Conservation (phyloP, 2,329 filamentous ascomycete species). For the Colletotrichum tofieldiae region DNA sequence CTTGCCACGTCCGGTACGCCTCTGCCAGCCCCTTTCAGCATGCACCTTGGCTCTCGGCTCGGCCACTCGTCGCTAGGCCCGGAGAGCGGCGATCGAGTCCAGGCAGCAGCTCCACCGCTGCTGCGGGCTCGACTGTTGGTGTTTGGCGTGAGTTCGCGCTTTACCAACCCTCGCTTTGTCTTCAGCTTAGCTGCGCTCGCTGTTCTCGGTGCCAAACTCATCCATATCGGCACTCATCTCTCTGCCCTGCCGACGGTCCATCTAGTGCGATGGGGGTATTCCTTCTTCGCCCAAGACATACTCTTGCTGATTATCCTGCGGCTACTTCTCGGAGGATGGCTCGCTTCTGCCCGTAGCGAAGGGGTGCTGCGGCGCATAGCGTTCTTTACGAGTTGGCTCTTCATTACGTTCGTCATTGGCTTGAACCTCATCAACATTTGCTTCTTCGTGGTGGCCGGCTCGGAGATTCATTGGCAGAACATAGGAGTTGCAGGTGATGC, state of each 20-base stretch:
- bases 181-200: slow-evolving; percentile 52
- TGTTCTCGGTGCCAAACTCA: slow-evolving; percentile 50
- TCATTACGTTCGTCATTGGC: neutral
- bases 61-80: neutral
- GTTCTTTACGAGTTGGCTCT: neutral
- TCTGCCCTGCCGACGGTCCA: slow-evolving; percentile 50
- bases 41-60: neutral
- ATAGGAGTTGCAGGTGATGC: slow-evolving; percentile 51
- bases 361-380: neutral
- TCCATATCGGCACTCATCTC: slow-evolving; percentile 53
- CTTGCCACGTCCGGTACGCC: neutral
- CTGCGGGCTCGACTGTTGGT: neutral
- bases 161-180: slow-evolving; percentile 47
- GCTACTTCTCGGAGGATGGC: slow-evolving; percentile 50
- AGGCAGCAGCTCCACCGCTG: neutral
- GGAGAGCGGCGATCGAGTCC: neutral
- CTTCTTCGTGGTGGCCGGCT: slow-evolving; percentile 53
- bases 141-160: slow-evolving; percentile 11
- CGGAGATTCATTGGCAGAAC: slow-evolving; percentile 55
- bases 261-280: slow-evolving; percentile 51
- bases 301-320: slow-evolving; percentile 52
- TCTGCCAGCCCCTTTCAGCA: neutral
- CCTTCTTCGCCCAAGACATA: slow-evolving; percentile 55
- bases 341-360: slow-evolving; percentile 17
- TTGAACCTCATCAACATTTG: slow-evolving; percentile 37